Evolutionary conservation across 352 stramenopile species (phyloP).

Genomic region (Albugo laibachii): DNA sequence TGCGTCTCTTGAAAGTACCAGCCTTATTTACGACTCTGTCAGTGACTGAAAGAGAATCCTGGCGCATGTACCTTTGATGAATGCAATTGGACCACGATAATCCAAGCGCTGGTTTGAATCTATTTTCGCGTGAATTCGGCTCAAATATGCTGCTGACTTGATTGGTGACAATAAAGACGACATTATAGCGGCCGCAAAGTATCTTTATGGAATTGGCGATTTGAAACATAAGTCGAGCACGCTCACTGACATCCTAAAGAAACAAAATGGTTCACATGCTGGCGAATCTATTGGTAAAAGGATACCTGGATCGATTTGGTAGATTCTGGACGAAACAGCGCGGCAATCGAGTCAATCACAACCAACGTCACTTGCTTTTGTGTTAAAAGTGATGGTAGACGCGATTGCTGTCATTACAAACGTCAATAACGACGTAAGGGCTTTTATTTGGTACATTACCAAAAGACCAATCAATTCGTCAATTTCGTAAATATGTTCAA

Average conservation of each 20-base stretch:
- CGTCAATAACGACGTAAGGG: not conserved
- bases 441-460: slow-evolving; percentile 9
- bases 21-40: too few relatives aligned
- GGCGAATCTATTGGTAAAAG: not conserved
- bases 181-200: slow-evolving; percentile 48
- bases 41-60: too few relatives aligned
- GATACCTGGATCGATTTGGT: slow-evolving; percentile 43
- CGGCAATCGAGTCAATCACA: slow-evolving; percentile 60
- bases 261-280: not conserved
- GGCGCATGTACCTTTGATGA: slow-evolving; percentile 19
- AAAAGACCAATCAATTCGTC: slow-evolving; percentile 40
- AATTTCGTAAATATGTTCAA: slow-evolving; percentile 55
- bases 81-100: slow-evolving; percentile 72
- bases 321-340: slow-evolving; percentile 48
- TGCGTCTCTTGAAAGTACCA: too few relatives aligned
- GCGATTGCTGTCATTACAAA: slow-evolving; percentile 22
- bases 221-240: slow-evolving; percentile 61
- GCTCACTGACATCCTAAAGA: slow-evolving; percentile 34
- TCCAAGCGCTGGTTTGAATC: slow-evolving; percentile 33
- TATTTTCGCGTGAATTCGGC: not conserved
- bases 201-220: slow-evolving; percentile 73
- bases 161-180: slow-evolving; percentile 60
- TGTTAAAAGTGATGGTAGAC: slow-evolving; percentile 35
- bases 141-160: slow-evolving; percentile 48
- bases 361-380: slow-evolving; percentile 64